phyloP scores from a whole-genome alignment of 2,329 filamentous ascomycete genomes.

The Neopestalotiopsis clavispora region DNA sequence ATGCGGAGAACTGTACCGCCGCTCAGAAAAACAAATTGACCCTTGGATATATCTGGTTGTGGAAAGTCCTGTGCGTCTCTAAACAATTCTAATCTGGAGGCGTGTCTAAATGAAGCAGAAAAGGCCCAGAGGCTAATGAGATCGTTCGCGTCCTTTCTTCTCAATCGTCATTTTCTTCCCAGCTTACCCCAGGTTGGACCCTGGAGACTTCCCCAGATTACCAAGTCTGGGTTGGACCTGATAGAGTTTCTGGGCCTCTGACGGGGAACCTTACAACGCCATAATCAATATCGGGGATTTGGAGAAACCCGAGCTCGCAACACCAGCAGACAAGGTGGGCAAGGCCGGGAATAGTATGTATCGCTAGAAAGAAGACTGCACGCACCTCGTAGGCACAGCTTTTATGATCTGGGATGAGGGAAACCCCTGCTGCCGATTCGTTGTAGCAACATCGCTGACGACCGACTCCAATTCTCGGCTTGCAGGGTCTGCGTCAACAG shows the following conservation, averaged over 20 bases:
- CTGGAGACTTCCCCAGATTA: slow-evolving; percentile 9
- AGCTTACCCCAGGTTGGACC: slow-evolving; percentile 3
- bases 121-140: not conserved
- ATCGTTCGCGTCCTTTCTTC: not conserved
- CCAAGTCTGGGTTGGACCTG: not conserved
- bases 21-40: not conserved
- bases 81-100: not conserved
- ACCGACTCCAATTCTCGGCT: not conserved
- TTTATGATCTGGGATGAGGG: not conserved
- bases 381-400: not conserved
- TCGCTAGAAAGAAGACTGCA: not conserved
- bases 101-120: not conserved
- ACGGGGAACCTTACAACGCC: not conserved
- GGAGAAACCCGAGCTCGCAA: slow-evolving; percentile 11
- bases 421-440: not conserved
- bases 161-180: not conserved
- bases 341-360: slow-evolving; percentile 4
- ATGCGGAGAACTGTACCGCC: not conserved
- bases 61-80: not conserved
- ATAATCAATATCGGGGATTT: slow-evolving; percentile 4
- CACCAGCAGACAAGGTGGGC: not conserved
- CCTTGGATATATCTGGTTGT: not conserved
- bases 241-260: not conserved
- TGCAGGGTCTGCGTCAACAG: not conserved
- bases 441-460: not conserved